Base-by-base conservation (phyloP, 2,329 filamentous ascomycete genomes). In the Penicillium sp. region DNA sequence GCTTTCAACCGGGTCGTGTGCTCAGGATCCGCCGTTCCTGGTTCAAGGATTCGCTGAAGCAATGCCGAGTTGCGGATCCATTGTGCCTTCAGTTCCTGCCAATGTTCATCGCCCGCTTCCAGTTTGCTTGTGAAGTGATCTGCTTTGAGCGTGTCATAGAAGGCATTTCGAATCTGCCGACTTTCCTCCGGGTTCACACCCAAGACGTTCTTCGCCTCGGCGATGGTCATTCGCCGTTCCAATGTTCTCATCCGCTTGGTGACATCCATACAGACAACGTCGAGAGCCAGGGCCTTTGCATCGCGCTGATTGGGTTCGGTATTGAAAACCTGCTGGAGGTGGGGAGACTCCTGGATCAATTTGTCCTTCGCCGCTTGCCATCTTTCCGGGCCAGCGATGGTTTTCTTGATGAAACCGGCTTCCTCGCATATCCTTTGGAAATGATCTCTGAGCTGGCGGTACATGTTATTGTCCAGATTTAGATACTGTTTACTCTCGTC, bases 181-280 rank as follows among this genome's bases (percentile, higher is more conserved):
- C 81, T 82, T 63, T 86, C 79, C 63, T 86, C 83, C 6, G 86
- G 83, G 54, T 88, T 88, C 58, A 90, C 76, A 27, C 84, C 83
- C 42, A 90, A 77, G 27, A 80, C 76, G 64, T 87, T 88, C 68
- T 90, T 92, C 4, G 88, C 88, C 52, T 91, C 86, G 1, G 83
- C 80, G 40, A 92, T 81, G 0, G 84, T 86, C 80, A 92, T 85
- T n/a, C 81, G 78, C 30, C 77, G 79, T 44, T 84, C 81, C 51
- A 83, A 67, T 11, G 76, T 83, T 62, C 89, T 83, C 77, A 92
- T 85, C 18, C 87, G 79, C 71, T 94, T 94, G 1, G 88, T 92
- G 27, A 92, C 87, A 71, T 92, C 89, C 25, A 83, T 87, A 64
- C 88, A 91, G 22, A 95, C 85, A 41, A 90, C 81, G 66, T 95